phyloP scores from a whole-genome alignment of 2,329 filamentous ascomycete genomes.

The Laburnicola sp. region DNA sequence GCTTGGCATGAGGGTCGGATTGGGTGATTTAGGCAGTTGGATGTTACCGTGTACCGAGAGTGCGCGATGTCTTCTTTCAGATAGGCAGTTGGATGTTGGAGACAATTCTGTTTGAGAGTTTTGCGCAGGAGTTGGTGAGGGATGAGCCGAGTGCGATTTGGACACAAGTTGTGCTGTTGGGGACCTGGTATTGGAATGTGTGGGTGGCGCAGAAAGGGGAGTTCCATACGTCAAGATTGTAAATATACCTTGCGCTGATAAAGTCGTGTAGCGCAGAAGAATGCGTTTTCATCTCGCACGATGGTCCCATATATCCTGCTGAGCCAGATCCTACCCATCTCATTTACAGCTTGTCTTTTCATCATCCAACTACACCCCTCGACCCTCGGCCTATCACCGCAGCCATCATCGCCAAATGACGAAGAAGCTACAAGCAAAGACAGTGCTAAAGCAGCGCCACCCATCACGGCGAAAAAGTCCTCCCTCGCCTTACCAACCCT shows the following conservation, averaged over 20 bases:
- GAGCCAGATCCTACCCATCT: constrained; percentile 34
- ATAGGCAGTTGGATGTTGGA: constrained; percentile 35
- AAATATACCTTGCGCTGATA: not conserved
- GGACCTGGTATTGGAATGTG: constrained; percentile 37
- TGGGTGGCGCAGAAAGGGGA: constrained; percentile 34
- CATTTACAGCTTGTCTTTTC: constrained; percentile 32
- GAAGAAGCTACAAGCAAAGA: not conserved
- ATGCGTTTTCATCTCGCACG: constrained; percentile 8
- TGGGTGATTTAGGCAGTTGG: constrained; percentile 24
- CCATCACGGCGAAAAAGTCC: constrained; percentile 16
- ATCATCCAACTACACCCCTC: constrained; percentile 32
- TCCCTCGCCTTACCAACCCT: constrained; percentile 30
- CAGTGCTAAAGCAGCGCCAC: not conserved
- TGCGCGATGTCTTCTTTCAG: no score
- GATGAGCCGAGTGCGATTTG: constrained; percentile 28
- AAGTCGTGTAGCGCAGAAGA: constrained; percentile 19
- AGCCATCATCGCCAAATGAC: not conserved
- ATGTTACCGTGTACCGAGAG: constrained; percentile 1
- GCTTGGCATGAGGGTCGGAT: not conserved
- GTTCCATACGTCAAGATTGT: not conserved
- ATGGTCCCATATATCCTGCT: constrained; percentile 33
- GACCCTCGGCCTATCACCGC: constrained; percentile 15
- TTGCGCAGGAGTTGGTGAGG: constrained; percentile 33
- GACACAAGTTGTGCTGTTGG: constrained; percentile 31
- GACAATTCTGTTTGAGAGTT: constrained; percentile 31